Conservation (phyloP, 306 rosid species). For the Castanospermum australe region DNA sequence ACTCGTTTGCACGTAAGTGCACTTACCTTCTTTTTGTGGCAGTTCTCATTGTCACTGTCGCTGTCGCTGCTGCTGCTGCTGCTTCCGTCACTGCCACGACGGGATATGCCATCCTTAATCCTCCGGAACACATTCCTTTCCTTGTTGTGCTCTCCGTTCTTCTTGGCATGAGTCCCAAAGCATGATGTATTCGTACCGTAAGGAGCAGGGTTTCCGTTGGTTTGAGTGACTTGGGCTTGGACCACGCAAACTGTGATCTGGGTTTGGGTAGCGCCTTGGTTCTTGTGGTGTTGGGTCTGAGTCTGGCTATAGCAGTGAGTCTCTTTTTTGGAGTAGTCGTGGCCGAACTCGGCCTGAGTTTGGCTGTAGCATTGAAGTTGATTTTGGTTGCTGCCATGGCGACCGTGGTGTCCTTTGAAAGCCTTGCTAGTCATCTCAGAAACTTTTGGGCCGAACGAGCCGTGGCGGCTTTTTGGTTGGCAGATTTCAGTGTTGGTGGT, state of each 20-base stretch:
- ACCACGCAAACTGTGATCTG: too few species aligned
- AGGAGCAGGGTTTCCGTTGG: too few species aligned
- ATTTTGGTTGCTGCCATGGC: conserved; percentile 30
- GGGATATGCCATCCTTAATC: conserved; percentile 42
- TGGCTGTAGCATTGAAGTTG: conserved; percentile 29
- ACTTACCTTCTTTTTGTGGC: conserved; percentile 20
- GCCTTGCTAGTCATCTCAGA: conserved; percentile 42
- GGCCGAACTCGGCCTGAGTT: conserved; percentile 32
- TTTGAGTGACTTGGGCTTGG: too few species aligned
- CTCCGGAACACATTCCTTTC: conserved; percentile 40
- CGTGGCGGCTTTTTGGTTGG: conserved; percentile 42
- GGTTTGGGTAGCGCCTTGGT: conserved; percentile 31
- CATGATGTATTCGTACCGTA: conserved; percentile 32
- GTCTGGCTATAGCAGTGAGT: conserved; percentile 32
- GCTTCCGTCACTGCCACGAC: conserved; percentile 14
- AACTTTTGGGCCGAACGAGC: conserved; percentile 39
- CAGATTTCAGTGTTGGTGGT: conserved; percentile 20
- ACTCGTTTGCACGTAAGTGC: not conserved
- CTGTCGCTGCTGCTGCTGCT: conserved; percentile 26
- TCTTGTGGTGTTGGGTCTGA: conserved; percentile 34
- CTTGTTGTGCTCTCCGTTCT: conserved; percentile 29
- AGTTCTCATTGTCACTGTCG: conserved; percentile 33
- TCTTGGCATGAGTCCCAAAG: conserved; percentile 30
- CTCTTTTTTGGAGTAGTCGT: conserved; percentile 23
- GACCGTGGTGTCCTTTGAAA: conserved; percentile 42